Percentiles rank a stretch among this genome's conserved stretches.
These are phyloP conservation scores for Trichomonas vaginalis DNA, from an alignment of 208 protist species.

Conservation along the genomic window DNA sequence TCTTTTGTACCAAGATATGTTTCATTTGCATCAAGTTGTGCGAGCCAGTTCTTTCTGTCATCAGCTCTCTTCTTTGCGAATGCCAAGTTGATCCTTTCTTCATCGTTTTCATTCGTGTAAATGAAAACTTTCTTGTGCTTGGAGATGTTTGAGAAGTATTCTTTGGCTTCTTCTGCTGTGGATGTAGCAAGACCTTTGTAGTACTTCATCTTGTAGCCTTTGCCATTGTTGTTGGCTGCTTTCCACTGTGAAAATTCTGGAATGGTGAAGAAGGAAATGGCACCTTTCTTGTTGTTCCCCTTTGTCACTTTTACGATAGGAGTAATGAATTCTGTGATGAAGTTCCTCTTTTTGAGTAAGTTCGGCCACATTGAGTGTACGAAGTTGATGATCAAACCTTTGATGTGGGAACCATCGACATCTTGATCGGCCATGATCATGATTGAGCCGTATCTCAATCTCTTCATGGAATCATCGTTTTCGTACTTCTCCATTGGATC, in stretches of 20 bases:
- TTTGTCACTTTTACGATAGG: constrained; percentile 90
- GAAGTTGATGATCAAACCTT: constrained; percentile 99
- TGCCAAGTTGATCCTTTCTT: constrained; percentile 83
- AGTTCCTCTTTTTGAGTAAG: constrained; percentile 76
- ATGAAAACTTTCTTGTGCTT: constrained; percentile 84
- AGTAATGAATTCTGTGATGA: constrained; percentile 98
- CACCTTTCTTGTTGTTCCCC: constrained; percentile 45
- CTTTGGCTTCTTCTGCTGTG: constrained; percentile 73
- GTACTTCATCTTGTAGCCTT: constrained; percentile 92
- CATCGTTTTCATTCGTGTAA: constrained; percentile 55
- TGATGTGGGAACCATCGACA: constrained; percentile 99
- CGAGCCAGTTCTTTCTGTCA: constrained; percentile 94
- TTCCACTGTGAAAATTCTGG: constrained; percentile 89
- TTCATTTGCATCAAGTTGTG: constrained; percentile 43
- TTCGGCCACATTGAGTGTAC: constrained; percentile 97
- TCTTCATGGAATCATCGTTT: constrained; percentile 36
- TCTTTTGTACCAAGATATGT: constrained; percentile 16
- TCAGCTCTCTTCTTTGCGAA: constrained; percentile 90
- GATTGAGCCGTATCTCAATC: constrained; percentile 92
- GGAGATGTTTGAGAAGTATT: constrained; percentile 95
- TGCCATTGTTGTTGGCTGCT: constrained; percentile 47
- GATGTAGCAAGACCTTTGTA: constrained; percentile 73
- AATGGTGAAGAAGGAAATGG: constrained; percentile 92
- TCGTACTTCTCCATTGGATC: constrained; percentile 68
- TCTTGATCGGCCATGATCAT: constrained; percentile 99